phyloP scores from a whole-genome alignment of 2,329 filamentous ascomycete genomes.

The Annulohypoxylon truncatum region DNA sequence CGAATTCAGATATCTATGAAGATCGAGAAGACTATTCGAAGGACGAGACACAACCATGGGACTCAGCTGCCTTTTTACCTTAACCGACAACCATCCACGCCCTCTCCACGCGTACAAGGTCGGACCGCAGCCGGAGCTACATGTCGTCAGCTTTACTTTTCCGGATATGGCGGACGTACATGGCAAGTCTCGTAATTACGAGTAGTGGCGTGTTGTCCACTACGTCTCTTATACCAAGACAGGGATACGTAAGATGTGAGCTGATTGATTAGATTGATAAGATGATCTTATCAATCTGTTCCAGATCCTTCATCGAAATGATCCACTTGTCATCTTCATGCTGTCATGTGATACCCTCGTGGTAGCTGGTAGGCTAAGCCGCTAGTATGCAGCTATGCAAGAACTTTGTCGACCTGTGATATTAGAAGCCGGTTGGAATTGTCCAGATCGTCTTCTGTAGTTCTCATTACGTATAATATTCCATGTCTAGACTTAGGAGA shows the following conservation, averaged over 20 bases:
- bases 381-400: slow-evolving; percentile 18
- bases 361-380: slow-evolving; percentile 18
- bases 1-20: slow-evolving; percentile 5
- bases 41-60: not conserved
- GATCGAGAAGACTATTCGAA: not conserved
- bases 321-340: not conserved
- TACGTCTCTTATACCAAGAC: slow-evolving; percentile 1
- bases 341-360: not conserved
- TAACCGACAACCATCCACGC: not conserved
- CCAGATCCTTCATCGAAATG: slow-evolving; percentile 2
- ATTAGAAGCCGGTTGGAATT: not conserved
- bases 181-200: slow-evolving; percentile 7
- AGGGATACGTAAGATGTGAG: slow-evolving; percentile 1
- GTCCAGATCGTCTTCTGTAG: not conserved
- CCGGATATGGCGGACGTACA: not conserved
- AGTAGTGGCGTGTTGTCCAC: not conserved
- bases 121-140: slow-evolving; percentile 26
- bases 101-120: slow-evolving; percentile 12
- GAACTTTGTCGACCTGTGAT: not conserved
- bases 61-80: slow-evolving; percentile 19
- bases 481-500: too few species aligned
- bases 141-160: not conserved
- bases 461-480: slow-evolving; percentile 62
- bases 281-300: slow-evolving; percentile 51
- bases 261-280: slow-evolving; percentile 40